A percentile compares a stretch with the other conserved stretches of the same genome.
These are phyloP conservation scores for Ajuga reptans DNA, from an alignment of 305 asterid species.

Conservation along the genomic window DNA sequence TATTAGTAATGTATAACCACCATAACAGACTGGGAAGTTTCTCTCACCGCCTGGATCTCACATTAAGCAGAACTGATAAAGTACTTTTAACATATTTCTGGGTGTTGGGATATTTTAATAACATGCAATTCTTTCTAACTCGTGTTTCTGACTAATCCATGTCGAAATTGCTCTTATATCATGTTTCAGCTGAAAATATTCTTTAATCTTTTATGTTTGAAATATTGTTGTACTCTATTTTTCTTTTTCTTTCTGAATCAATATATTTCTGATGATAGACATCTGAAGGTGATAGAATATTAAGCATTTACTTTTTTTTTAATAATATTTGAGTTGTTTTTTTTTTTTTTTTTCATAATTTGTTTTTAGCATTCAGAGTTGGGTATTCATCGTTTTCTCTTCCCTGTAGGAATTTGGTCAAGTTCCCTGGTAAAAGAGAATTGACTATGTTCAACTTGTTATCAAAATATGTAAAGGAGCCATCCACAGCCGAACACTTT, in stretches of 20 bases:
- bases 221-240: neutral
- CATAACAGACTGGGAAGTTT: neutral
- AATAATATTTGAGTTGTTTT: neutral
- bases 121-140: no score
- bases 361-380: conserved; percentile 7
- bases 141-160: no score
- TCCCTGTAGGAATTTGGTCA: conserved; percentile 43
- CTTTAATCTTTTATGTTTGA: neutral
- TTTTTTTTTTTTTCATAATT: neutral
- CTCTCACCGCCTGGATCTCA: neutral
- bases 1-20: neutral
- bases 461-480: conserved; percentile 56
- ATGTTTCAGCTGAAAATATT: no score
- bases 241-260: no score
- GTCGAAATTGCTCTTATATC: no score
- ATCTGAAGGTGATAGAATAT: neutral
- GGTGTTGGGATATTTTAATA: no score
- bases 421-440: conserved; percentile 58
- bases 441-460: conserved; percentile 61
- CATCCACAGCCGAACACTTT: conserved; percentile 53
- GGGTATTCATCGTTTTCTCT: conserved; percentile 1
- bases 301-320: neutral
- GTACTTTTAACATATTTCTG: neutral
- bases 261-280: neutral
- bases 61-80: neutral